Percentiles rank a stretch among this genome's conserved stretches.
These are phyloP conservation scores for Erodium maritimum DNA, from an alignment of 345 rosid species.

Conservation along the genomic window DNA sequence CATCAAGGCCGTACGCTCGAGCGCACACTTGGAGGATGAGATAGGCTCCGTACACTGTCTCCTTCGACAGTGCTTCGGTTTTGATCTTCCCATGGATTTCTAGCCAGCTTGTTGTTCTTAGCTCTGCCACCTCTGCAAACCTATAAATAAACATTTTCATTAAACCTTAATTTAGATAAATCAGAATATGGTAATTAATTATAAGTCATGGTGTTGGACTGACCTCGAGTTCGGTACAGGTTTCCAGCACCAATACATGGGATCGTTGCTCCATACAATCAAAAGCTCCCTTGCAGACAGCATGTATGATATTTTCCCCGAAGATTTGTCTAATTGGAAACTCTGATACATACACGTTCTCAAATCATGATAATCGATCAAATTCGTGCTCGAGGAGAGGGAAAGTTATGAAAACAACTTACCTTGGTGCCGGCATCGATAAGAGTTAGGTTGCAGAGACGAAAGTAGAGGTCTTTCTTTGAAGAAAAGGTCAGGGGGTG, in stretches of 20 bases:
- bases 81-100: slow-evolving; percentile 26
- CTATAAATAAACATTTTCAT: slow-evolving; percentile 6
- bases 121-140: slow-evolving; percentile 29
- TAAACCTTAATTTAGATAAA: too few relatives aligned
- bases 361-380: not conserved
- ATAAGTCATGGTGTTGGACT: not conserved
- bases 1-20: slow-evolving; percentile 29
- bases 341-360: slow-evolving; percentile 21
- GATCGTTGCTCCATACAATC: slow-evolving; percentile 36
- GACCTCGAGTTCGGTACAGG: slow-evolving; percentile 45
- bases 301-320: slow-evolving; percentile 37
- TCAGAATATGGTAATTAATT: not conserved
- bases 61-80: slow-evolving; percentile 18
- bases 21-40: slow-evolving; percentile 16
- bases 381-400: not conserved
- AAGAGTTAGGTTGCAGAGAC: slow-evolving; percentile 18
- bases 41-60: slow-evolving; percentile 29
- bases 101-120: slow-evolving; percentile 25
- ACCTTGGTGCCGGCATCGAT: slow-evolving; percentile 24
- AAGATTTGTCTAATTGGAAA: slow-evolving; percentile 42
- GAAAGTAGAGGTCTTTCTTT: slow-evolving; percentile 21
- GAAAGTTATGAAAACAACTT: not conserved
- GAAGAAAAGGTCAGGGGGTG: slow-evolving; percentile 13
- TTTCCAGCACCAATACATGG: slow-evolving; percentile 48
- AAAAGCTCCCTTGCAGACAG: slow-evolving; percentile 63